A percentile compares a stretch with the other conserved stretches of the same genome.
phyloP scores from a whole-genome alignment of 2,329 filamentous ascomycete species.

The Chrysoporthe cubensis region DNA sequence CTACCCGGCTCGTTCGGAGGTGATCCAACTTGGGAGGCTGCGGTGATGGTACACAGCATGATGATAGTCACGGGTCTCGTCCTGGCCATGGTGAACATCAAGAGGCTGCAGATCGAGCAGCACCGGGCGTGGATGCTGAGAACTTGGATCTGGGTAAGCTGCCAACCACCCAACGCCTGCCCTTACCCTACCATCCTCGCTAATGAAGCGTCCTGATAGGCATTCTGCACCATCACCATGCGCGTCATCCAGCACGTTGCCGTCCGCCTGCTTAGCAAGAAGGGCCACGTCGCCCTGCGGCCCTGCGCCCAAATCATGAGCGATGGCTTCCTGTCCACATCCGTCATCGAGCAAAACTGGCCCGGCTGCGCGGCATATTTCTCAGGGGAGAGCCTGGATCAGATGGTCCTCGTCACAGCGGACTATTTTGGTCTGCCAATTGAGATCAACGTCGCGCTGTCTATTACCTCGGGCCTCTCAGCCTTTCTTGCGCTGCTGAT shows the following conservation, averaged over 20 bases:
- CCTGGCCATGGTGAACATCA: constrained; percentile 61
- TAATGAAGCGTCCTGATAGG: constrained; percentile 35
- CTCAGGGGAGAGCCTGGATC: constrained; percentile 34
- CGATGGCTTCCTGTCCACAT: constrained; percentile 38
- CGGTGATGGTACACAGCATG: constrained; percentile 48
- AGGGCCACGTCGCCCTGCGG: constrained; percentile 35
- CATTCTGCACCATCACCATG: constrained; percentile 55
- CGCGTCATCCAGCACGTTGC: constrained; percentile 52
- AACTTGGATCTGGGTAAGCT: constrained; percentile 51
- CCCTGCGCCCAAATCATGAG: constrained; percentile 55
- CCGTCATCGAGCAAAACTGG: constrained; percentile 42
- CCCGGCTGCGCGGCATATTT: constrained; percentile 49
- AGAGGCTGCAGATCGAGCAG: constrained; percentile 63
- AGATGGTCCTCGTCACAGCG: constrained; percentile 39
- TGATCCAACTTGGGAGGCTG: constrained; percentile 51
- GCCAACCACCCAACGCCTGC: background rate
- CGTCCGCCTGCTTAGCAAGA: constrained; percentile 42
- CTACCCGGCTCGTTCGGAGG: constrained; percentile 57
- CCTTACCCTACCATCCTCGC: background rate
- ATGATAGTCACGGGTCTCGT: constrained; percentile 47
- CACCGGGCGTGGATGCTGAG: constrained; percentile 68
- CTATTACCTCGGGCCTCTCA: constrained; percentile 54
- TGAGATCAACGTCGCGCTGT: constrained; percentile 47
- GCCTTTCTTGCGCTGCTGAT: constrained; percentile 57
- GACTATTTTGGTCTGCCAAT: constrained; percentile 38